Evolutionary conservation across 768 basidiomycete species (phyloP), one percentile per base, ranked within the genome.

Genomic region (Ramaria rubella): DNA sequence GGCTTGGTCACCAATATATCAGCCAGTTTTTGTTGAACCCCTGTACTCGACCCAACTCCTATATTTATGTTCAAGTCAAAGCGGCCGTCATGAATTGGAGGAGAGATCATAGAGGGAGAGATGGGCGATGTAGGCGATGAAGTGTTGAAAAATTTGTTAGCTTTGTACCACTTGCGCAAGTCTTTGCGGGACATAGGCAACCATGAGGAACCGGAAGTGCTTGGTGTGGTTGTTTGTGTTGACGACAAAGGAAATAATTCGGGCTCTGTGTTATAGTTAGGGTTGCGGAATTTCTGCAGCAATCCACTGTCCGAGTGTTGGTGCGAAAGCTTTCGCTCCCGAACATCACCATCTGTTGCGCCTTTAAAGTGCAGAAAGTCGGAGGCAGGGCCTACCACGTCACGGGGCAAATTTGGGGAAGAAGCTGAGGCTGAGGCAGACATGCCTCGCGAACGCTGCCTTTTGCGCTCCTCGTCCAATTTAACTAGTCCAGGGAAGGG

Each of bases 401-500:
- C 55, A 29, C 45, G 44, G 11, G 55, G 55, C 19, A 57, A 38
- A 48, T 81, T 78, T 12, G 79, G 77, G 15, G 76, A 77, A 9
- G 80, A 78, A 7, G 50, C 33, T 2, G 77, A 78, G 68, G 68
- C 71, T 4, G 77, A 77, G 68, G 68, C 71, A 50, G 67, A 76
- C 45, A 81, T 68, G 5, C 78, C 79, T 52, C 78, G 78, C 53
- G 77, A 75, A 31, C 82, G 80, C n/a, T 56, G 55, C 21, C 19
- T 56, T 62, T 75, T 82, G 51, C 83, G 77, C 63, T 87, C 81
- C 65, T 88, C 85, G 67, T 88, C 88, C 34, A 93, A 74, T 62
- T 81, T 80, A 64, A 84, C 79, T 69, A 93, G 85, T 34, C 90
- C 91, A 24, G 90, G 91, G 78, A 95, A 94, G 1, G 94, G 91